phyloP scores from a whole-genome alignment of 179 eudicot species.

The Spinacia oleracea region DNA sequence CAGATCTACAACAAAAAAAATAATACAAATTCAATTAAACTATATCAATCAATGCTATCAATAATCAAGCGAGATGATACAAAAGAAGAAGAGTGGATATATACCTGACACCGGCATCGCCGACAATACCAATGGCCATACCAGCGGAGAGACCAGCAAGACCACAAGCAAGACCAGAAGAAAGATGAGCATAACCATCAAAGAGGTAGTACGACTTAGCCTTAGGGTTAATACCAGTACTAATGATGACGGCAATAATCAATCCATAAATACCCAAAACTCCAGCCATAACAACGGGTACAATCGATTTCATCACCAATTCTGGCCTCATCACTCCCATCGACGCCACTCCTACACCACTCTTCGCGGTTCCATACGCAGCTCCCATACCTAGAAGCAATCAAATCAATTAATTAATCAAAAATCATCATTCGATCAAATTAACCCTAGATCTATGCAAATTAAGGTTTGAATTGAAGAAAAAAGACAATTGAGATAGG shows the following conservation, averaged over 20 bases:
- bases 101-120: constrained; percentile 94
- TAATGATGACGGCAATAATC: constrained; percentile 88
- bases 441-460: constrained; percentile 13
- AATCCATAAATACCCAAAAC: constrained; percentile 87
- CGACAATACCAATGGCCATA: constrained; percentile 90
- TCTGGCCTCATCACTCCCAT: constrained; percentile 98
- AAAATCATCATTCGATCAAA: neutral
- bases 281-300: constrained; percentile 96
- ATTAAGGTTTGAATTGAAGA: neutral
- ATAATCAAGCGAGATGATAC: no score
- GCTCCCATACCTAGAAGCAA: constrained; percentile 80
- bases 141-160: constrained; percentile 90
- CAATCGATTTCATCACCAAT: constrained; percentile 91
- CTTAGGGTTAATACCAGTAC: constrained; percentile 94
- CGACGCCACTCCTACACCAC: constrained; percentile 92
- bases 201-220: constrained; percentile 75
- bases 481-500: neutral
- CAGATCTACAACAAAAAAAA: constrained; percentile 9
- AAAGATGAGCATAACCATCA: constrained; percentile 88
- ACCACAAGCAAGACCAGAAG: constrained; percentile 93
- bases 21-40: neutral
- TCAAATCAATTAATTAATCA: neutral
- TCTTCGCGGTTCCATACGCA: constrained; percentile 89
- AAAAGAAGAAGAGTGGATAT: neutral
- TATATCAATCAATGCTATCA: neutral